phyloP scores from a whole-genome alignment of 805 yeast genomes.

The Lipomyces orientalis region DNA sequence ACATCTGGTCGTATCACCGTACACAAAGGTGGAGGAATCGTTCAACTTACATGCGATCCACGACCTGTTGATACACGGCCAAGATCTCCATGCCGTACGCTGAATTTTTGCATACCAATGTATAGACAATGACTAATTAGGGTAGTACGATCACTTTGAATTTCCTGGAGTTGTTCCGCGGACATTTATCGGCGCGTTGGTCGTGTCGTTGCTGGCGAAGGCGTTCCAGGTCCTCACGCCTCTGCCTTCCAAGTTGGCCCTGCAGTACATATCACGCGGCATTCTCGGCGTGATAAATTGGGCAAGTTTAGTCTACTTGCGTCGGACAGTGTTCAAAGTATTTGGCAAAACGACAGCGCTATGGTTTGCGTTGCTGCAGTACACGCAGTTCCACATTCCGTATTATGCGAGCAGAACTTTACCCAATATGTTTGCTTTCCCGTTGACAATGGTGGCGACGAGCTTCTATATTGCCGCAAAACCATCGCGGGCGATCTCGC shows the following conservation, averaged over 20 bases:
- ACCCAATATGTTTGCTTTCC: conserved; percentile 83
- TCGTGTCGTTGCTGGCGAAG: conserved; percentile 56
- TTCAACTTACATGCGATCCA: conserved; percentile 89
- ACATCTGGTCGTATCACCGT: conserved; percentile 70
- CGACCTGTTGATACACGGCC: conserved; percentile 73
- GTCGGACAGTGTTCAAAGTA: conserved; percentile 48
- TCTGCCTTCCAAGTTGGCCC: conserved; percentile 51
- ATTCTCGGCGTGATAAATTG: conserved; percentile 69
- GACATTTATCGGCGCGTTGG: conserved; percentile 74
- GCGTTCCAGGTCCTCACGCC: conserved; percentile 43
- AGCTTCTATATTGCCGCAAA: conserved; percentile 16
- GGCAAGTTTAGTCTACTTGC: conserved; percentile 56
- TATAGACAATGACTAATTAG: conserved; percentile 6
- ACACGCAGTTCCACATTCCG: conserved; percentile 77
- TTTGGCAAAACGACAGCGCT: conserved; percentile 42
- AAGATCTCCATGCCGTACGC: conserved; percentile 43
- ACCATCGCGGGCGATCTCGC: conserved; percentile 49
- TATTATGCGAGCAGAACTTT: conserved; percentile 83
- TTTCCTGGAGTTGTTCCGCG: conserved; percentile 94
- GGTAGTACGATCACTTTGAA: conserved; percentile 69
- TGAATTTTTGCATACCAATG: not conserved
- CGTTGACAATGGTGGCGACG: conserved; percentile 50
- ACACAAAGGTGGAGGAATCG: conserved; percentile 92
- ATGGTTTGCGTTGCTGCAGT: conserved; percentile 65
- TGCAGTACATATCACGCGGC: conserved; percentile 53